Percentiles rank a stretch among this genome's conserved stretches.
Conservation (phyloP, 2,329 filamentous ascomycete genomes). For the Fusarium dimerum region DNA sequence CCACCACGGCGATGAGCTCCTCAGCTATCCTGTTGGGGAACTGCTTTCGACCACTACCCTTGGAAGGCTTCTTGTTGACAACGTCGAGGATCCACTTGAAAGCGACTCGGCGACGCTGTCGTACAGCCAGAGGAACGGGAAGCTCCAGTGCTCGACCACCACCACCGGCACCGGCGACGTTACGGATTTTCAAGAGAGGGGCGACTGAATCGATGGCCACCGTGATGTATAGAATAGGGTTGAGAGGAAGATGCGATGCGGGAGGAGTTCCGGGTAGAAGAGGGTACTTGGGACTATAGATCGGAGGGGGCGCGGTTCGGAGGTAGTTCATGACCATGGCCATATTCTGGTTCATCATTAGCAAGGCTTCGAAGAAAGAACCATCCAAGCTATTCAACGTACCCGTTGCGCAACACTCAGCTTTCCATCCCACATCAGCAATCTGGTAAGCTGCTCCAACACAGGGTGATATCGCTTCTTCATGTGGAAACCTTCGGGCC, state of each 20-base stretch:
- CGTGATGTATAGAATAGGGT: slow-evolving; percentile 86
- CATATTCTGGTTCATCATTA: slow-evolving; percentile 66
- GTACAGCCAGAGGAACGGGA: slow-evolving; percentile 72
- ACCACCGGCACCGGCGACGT: slow-evolving; percentile 76
- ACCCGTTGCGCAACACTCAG: slow-evolving; percentile 87
- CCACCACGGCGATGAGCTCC: slow-evolving; percentile 83
- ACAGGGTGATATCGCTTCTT: slow-evolving; percentile 85
- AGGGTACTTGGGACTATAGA: slow-evolving; percentile 67
- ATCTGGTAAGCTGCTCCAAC: slow-evolving; percentile 82
- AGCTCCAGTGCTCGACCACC: slow-evolving; percentile 84
- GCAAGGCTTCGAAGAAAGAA: too few relatives aligned
- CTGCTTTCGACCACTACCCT: slow-evolving; percentile 68
- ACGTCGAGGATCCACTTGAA: slow-evolving; percentile 87
- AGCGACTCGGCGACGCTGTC: slow-evolving; percentile 76
- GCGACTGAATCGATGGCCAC: slow-evolving; percentile 91
- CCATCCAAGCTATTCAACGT: slow-evolving; percentile 31
- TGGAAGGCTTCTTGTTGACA: slow-evolving; percentile 75
- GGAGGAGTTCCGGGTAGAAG: slow-evolving; percentile 78
- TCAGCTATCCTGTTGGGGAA: slow-evolving; percentile 80
- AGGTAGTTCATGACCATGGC: slow-evolving; percentile 79
- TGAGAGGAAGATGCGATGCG: slow-evolving; percentile 76
- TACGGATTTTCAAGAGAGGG: slow-evolving; percentile 78
- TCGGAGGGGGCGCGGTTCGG: slow-evolving; percentile 80
- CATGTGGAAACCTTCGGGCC: slow-evolving; percentile 63
- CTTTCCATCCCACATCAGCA: slow-evolving; percentile 91